A percentile compares a stretch with the other conserved stretches of the same genome.
phyloP scores from a whole-genome alignment of 768 basidiomycete species.

The Lyophyllum decastes region DNA sequence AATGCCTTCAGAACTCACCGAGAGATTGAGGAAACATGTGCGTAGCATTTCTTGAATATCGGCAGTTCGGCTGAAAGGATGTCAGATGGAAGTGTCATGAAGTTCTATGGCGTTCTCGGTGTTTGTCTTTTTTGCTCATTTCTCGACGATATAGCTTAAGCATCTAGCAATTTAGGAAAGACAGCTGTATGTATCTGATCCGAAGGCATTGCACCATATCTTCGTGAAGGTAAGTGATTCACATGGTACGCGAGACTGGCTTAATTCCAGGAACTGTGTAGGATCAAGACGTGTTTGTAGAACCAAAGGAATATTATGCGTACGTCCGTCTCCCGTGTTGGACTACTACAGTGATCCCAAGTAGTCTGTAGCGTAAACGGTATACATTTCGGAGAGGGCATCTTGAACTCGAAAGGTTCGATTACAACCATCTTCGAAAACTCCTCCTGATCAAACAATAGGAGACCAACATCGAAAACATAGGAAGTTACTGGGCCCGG shows the following conservation, averaged over 20 bases:
- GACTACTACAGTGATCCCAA: conserved; percentile 14
- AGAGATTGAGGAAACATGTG: conserved; percentile 1
- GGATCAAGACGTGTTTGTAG: conserved; percentile 8
- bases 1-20: conserved; percentile 2
- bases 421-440: no score
- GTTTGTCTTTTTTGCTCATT: neutral
- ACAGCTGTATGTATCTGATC: conserved; percentile 36
- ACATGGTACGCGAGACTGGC: no score
- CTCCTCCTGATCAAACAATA: no score
- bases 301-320: conserved; percentile 1
- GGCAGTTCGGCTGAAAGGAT: neutral
- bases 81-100: neutral
- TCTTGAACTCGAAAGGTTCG: conserved; percentile 6
- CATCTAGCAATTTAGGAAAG: conserved; percentile 3
- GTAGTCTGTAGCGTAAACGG: neutral
- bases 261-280: neutral
- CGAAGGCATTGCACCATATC: conserved; percentile 36
- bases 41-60: neutral
- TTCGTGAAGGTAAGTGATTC: conserved; percentile 28
- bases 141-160: neutral
- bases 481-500: conserved; percentile 12
- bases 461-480: conserved; percentile 15
- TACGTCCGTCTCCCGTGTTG: neutral
- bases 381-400: neutral
- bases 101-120: neutral